Evolutionary conservation across 2,329 filamentous ascomycete species (phyloP), one percentile per base, ranked within the genome.

Genomic region (Neonectria ditissima): DNA sequence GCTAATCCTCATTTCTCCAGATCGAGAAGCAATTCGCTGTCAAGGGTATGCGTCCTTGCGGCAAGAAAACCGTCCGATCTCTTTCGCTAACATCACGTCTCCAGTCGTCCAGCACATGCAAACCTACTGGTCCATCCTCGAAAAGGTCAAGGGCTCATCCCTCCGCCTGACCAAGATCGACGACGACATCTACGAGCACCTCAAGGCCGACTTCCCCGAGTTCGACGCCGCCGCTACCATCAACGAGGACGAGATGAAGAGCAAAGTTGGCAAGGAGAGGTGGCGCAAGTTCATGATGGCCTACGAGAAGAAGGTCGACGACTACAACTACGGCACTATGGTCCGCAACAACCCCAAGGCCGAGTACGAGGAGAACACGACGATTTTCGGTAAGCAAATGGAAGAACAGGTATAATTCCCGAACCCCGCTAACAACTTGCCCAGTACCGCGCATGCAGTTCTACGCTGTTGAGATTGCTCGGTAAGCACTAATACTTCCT

Each of bases 1-100:
- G 55, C 64, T 63, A 24, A 65, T 50, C 11, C n/a, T 30, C 30
- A 22, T 4, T 18, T 20, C 8, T 39, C 7, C 20, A 97, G 92
- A 97, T 99, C 78, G 96, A 99, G 87, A 97, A 97, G 86, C 96
- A 98, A 80, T 99, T 99, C 76, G 96, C 96, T 30, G 96, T 99
- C 74, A 98, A 98, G 85, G 92, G 92, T 93, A 75, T 48, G 48
- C 14, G 18, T 44, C 13, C 10, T 5, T 32, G n/a, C 16, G 16
- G 5, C n/a, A 24, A 9, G 28, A 14, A 6, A 18, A 13, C 37
- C 24, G 16, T 20, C 43, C 6, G 3, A 34, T 1, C n/a, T 1
- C 20, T 14, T 26, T 22, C 30, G 16, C 57, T 63, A 22, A 62
- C 53, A 18, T 24, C 45, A 18, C 1, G 14, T 28, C 18, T 20